Evolutionary conservation across 2,329 filamentous ascomycete species (phyloP), one percentile per base, ranked within the genome.

Genomic region (Shiraia sp.): DNA sequence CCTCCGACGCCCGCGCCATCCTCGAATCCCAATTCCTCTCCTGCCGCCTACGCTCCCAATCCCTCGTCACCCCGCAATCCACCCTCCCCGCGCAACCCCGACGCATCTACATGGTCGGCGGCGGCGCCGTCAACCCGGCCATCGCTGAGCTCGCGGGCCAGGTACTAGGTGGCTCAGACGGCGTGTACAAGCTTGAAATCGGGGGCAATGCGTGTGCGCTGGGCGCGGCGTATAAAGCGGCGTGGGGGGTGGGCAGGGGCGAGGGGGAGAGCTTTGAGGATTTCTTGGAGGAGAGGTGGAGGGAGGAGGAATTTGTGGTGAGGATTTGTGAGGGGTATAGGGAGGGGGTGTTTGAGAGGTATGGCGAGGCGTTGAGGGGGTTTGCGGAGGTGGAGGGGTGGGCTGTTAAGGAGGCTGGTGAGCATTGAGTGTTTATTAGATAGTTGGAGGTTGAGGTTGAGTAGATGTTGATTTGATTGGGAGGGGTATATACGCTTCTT

Each of bases 11-110:
- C 0, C 85, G 93, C 45, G 77, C 82, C 36, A 97, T 97, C 59
- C 80, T 97, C 46, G 93, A 99, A 75, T 93, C 88, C n/a, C 93
- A 99, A 69, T 85, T 95, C 35, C 82, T 99, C 7, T 95, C 88
- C 6, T 86, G 96, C 68, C 87, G 92, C 2, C 82, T 97, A 17
- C 88, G 93, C 29, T 90, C 88, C 12, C 83, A 85, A 42, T 83
- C 80, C 23, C 83, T 96, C 6, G 89, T 96, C 3, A 42, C 56
- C 6, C 79, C 55, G 71, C 71, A 56, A 79, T 72, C 70, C 60
- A 65, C 66, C 0, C 75, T 95, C 0, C 92, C 91, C 1, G 79
- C 90, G 0, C 92, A 97, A 68, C 91, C 92, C 3, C 82, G 90
- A 37, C 80, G 92, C 16, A 85, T 97, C 59, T 97, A 96, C 75